A percentile compares a stretch with the other conserved stretches of the same genome.
phyloP scores from a whole-genome alignment of 2,329 filamentous ascomycete genomes.

The Boeremia lycopersici region DNA sequence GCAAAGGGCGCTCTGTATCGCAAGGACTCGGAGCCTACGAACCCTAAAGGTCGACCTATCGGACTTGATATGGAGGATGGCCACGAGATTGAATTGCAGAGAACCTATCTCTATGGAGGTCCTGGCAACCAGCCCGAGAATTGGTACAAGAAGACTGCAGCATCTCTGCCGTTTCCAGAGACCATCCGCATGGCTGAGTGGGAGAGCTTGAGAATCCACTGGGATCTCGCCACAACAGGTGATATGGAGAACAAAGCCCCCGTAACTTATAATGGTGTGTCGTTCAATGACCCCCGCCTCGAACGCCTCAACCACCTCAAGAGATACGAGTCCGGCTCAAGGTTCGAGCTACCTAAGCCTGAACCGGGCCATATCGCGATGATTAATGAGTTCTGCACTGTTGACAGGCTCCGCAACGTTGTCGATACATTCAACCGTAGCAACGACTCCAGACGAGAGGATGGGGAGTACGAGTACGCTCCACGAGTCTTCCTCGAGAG shows the following conservation, averaged over 20 bases:
- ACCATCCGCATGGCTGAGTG: constrained; percentile 34
- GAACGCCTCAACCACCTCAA: constrained; percentile 14
- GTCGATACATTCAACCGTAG: not conserved
- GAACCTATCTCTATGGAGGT: constrained; percentile 34
- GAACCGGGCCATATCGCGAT: not conserved
- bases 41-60: not conserved
- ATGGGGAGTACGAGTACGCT: constrained; percentile 25
- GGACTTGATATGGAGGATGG: not conserved
- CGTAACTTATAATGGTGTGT: constrained; percentile 18
- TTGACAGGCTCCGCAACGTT: constrained; percentile 21
- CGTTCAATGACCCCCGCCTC: constrained; percentile 21
- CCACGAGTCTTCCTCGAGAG: constrained; percentile 29
- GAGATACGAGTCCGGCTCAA: constrained; percentile 38
- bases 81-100: constrained; percentile 5
- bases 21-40: not conserved
- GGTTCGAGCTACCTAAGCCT: constrained; percentile 32
- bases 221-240: constrained; percentile 28
- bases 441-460: not conserved
- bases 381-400: constrained; percentile 12
- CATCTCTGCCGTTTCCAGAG: constrained; percentile 36
- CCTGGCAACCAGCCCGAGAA: constrained; percentile 28
- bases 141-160: constrained; percentile 29
- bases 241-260: constrained; percentile 14
- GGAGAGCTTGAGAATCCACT: constrained; percentile 39
- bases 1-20: not conserved